phyloP scores from a whole-genome alignment of 1,284 basidiomycete species.

The Ceratobasidium sp. region DNA sequence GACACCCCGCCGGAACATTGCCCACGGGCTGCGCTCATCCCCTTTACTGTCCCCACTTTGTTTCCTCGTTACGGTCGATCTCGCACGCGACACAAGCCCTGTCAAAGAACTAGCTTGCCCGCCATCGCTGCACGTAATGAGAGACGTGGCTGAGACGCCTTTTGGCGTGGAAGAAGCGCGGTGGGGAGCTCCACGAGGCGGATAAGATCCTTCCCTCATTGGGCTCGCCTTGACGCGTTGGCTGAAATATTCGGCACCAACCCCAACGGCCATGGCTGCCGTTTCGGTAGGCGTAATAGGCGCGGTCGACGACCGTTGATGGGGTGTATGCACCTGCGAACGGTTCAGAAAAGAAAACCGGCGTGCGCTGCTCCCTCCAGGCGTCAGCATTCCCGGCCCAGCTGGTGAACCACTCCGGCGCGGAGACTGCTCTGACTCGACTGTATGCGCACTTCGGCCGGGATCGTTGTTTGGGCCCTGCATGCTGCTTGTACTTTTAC shows the following conservation, averaged over 20 bases:
- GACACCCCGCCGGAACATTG: constrained; percentile 30
- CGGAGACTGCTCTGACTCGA: constrained; percentile 35
- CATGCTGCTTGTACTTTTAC: constrained; percentile 45
- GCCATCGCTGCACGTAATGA: constrained; percentile 26
- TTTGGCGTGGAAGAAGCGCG: constrained; percentile 26
- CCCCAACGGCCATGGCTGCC: not conserved
- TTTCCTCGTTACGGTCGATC: constrained; percentile 27
- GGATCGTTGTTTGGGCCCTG: constrained; percentile 30
- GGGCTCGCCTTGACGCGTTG: constrained; percentile 30
- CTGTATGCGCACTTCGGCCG: constrained; percentile 35
- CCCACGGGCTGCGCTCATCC: constrained; percentile 29
- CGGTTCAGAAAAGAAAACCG: constrained; percentile 37
- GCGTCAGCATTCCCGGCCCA: constrained; percentile 31
- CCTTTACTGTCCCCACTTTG: constrained; percentile 39
- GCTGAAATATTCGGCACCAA: constrained; percentile 27
- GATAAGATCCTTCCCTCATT: constrained; percentile 39
- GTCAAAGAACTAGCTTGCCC: constrained; percentile 1
- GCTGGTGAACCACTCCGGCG: constrained; percentile 39
- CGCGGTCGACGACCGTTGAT: constrained; percentile 37
- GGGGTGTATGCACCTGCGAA: constrained; percentile 32
- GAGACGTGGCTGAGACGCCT: constrained; percentile 28
- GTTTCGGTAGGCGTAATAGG: constrained; percentile 40
- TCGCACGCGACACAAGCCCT: constrained; percentile 27
- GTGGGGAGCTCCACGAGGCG: constrained; percentile 24
- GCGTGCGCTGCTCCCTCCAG: constrained; percentile 15